Percentiles rank a stretch among this genome's conserved stretches.
Evolutionary conservation across 192 early-diverging fungal species (phyloP).

Genomic region (Glomus cerebriforme): DNA sequence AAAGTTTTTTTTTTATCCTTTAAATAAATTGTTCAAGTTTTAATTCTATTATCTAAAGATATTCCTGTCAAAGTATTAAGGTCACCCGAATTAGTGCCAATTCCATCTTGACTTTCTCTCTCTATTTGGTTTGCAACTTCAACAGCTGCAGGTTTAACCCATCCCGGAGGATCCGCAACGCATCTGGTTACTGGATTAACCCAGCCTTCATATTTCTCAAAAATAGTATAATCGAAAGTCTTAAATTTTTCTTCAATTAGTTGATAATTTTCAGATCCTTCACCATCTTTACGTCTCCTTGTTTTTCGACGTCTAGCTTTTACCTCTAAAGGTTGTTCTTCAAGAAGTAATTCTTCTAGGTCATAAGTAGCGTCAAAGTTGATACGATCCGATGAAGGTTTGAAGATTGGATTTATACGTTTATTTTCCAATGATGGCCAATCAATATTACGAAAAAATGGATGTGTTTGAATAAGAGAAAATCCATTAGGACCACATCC

Average conservation of each 20-base stretch:
- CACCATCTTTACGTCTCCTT: constrained; percentile 48
- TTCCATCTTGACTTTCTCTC: constrained; percentile 30
- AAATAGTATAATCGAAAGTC: constrained; percentile 81
- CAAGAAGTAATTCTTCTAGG: constrained; percentile 70
- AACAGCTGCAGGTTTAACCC: constrained; percentile 51
- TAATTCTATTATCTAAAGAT: constrained; percentile 9
- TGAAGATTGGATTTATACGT: constrained; percentile 45
- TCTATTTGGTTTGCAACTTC: constrained; percentile 27
- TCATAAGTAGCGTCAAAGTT: constrained; percentile 83
- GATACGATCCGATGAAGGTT: constrained; percentile 48
- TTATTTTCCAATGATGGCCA: constrained; percentile 52
- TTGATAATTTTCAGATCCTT: constrained; percentile 39
- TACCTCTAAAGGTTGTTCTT: constrained; percentile 65
- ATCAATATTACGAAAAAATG: constrained; percentile 53
- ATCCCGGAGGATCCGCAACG: constrained; percentile 67
- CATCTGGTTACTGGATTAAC: constrained; percentile 61
- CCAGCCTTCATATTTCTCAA: constrained; percentile 69
- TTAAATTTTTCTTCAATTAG: constrained; percentile 73
- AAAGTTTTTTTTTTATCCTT: neutral
- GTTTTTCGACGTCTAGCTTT: constrained; percentile 36
- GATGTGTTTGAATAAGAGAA: constrained; percentile 48
- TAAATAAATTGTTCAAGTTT: constrained; percentile 12
- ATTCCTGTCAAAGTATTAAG: constrained; percentile 10
- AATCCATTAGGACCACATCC: constrained; percentile 50
- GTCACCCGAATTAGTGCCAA: neutral